Evolutionary conservation across 352 stramenopile species (phyloP).

Genomic region (Phytopythium boreale): DNA sequence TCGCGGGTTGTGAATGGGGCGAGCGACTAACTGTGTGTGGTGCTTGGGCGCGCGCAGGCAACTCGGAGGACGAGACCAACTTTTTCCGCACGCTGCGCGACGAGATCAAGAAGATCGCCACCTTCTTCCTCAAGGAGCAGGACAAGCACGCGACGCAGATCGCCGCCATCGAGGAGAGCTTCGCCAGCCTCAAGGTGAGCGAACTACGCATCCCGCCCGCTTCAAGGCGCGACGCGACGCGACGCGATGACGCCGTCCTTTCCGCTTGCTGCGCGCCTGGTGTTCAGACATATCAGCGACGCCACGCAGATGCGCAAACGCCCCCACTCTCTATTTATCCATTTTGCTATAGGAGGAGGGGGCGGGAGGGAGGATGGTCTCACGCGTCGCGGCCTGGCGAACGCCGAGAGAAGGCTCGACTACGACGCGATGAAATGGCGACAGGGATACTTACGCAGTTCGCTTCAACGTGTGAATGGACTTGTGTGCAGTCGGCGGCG

Average conservation of each 20-base stretch:
- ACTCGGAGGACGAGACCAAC: slow-evolving; percentile 84
- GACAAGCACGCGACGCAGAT: slow-evolving; percentile 65
- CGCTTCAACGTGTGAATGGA: slow-evolving; percentile 2
- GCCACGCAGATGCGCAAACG: not conserved
- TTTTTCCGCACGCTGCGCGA: slow-evolving; percentile 84
- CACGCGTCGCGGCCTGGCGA: not conserved
- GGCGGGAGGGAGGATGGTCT: not conserved
- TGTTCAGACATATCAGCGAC: not conserved
- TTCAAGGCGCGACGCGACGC: not conserved
- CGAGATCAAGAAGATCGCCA: slow-evolving; percentile 84
- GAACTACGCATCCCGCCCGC: not conserved
- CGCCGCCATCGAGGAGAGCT: slow-evolving; percentile 62
- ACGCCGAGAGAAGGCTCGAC: not conserved
- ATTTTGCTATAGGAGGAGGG: not conserved
- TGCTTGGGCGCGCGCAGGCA: slow-evolving; percentile 26
- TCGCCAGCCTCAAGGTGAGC: slow-evolving; percentile 57
- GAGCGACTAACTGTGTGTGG: not conserved
- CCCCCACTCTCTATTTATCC: not conserved
- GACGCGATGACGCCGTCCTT: not conserved
- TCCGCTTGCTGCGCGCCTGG: not conserved
- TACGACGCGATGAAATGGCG: too few relatives aligned
- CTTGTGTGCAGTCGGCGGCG: slow-evolving; percentile 27
- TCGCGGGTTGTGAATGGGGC: too few relatives aligned
- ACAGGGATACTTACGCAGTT: not conserved
- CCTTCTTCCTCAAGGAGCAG: slow-evolving; percentile 86